phyloP scores from a whole-genome alignment of 2,329 filamentous ascomycete genomes.

The Fusarium proliferatum region DNA sequence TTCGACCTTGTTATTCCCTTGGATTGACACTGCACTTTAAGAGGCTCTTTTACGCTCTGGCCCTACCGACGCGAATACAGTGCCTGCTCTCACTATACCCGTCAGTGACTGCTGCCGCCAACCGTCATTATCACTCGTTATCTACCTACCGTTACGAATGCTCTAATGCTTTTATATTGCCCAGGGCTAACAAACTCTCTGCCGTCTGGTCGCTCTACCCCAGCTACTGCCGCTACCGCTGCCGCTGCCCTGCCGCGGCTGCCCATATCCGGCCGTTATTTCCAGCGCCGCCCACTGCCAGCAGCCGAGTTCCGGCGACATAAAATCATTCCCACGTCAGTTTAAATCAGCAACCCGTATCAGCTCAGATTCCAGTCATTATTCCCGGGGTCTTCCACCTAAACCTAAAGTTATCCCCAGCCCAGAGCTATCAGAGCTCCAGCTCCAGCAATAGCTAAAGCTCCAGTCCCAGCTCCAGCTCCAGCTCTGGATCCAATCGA shows the following conservation, averaged over 20 bases:
- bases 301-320: conserved; percentile 39
- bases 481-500: conserved; percentile 7
- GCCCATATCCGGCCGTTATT: conserved; percentile 45
- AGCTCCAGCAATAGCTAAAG: conserved; percentile 23
- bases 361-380: conserved; percentile 24
- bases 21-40: not conserved
- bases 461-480: not conserved
- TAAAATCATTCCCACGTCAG: conserved; percentile 17
- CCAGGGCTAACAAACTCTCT: conserved; percentile 21
- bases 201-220: conserved; percentile 19
- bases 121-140: not conserved
- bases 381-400: conserved; percentile 28
- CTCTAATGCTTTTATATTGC: conserved; percentile 7
- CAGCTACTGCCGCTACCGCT: conserved; percentile 24
- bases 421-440: conserved; percentile 17
- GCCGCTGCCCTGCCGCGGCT: conserved; percentile 27
- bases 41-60: conserved; percentile 7
- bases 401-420: conserved; percentile 11
- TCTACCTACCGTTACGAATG: conserved; percentile 2
- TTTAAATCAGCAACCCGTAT: conserved; percentile 16
- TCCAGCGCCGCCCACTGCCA: conserved; percentile 43
- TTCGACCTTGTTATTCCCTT: conserved; percentile 38
- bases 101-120: not conserved
- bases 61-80: not conserved
- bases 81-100: conserved; percentile 1